Evolutionary conservation across 225 moss, liverwort and hornwort genomes (phyloP).

Genomic region (Takakia lepidozioides): DNA sequence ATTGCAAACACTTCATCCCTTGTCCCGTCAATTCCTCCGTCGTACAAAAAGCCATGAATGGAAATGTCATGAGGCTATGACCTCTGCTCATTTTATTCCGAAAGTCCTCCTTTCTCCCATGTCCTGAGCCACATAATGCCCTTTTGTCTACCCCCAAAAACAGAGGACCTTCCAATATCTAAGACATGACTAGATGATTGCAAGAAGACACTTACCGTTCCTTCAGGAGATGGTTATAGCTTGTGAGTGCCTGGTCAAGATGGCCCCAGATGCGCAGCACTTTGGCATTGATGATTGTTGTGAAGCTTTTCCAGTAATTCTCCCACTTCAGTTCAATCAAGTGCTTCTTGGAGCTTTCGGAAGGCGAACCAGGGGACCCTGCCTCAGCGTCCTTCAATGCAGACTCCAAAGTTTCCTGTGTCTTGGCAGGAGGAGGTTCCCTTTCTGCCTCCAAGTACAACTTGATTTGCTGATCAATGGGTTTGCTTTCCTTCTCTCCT

Average conservation of each 20-base stretch:
- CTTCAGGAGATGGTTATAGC: conserved; percentile 68
- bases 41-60: neutral
- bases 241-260: conserved; percentile 53
- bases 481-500: neutral
- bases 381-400: conserved; percentile 18
- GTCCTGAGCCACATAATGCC: neutral
- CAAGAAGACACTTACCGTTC: conserved; percentile 47
- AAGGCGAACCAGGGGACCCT: conserved; percentile 15
- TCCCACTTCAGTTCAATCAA: conserved; percentile 59
- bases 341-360: conserved; percentile 16
- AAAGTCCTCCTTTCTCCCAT: neutral
- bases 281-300: conserved; percentile 53
- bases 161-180: neutral
- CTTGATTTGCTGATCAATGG: conserved; percentile 20
- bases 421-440: conserved; percentile 8
- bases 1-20: neutral
- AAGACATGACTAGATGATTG: too few species aligned
- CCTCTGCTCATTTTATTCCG: neutral
- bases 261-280: conserved; percentile 54
- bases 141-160: too few species aligned
- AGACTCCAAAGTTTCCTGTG: conserved; percentile 7
- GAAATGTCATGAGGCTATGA: neutral
- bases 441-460: conserved; percentile 22
- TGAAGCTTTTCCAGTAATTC: conserved; percentile 82
- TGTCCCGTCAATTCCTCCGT: too few species aligned